phyloP scores from a whole-genome alignment of 768 basidiomycete species.

The Hygrocybe punicea region DNA sequence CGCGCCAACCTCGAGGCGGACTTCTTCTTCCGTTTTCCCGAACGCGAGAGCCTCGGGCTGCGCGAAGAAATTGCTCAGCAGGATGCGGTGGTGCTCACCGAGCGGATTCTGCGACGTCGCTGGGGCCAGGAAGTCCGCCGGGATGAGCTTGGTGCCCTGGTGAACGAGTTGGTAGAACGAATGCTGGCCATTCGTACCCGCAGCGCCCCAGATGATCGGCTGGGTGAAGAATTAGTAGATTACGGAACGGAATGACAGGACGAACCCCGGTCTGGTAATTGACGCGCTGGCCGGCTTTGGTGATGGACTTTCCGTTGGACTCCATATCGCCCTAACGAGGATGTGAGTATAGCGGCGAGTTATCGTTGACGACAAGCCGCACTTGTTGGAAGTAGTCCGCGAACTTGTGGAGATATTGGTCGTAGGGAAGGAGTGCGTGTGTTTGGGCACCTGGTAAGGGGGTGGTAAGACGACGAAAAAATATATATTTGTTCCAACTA shows the following conservation, averaged over 20 bases:
- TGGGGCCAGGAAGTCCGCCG: constrained; percentile 89
- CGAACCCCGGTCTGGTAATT: constrained; percentile 94
- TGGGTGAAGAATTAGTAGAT: constrained; percentile 24
- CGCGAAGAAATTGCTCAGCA: constrained; percentile 97
- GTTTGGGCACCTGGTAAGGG: constrained; percentile 76
- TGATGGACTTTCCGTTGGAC: constrained; percentile 95
- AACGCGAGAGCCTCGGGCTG: constrained; percentile 98
- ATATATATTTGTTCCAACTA: background rate
- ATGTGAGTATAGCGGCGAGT: background rate
- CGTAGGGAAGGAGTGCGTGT: constrained; percentile 91
- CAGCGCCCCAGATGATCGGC: constrained; percentile 99
- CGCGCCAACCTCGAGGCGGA: constrained; percentile 58
- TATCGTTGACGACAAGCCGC: constrained; percentile 4
- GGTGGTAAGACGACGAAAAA: background rate
- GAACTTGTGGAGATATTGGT: constrained; percentile 99
- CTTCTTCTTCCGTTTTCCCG: constrained; percentile 92
- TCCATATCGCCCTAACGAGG: constrained; percentile 89
- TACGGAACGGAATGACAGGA: constrained; percentile 10
- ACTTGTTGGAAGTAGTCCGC: constrained; percentile 99
- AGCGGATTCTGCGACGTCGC: constrained; percentile 90
- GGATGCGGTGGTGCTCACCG: constrained; percentile 88
- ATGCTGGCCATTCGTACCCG: constrained; percentile 98
- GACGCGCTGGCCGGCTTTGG: constrained; percentile 89
- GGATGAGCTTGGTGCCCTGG: constrained; percentile 90
- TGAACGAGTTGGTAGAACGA: constrained; percentile 98